Evolutionary conservation across 1,139 yeast genomes (phyloP).

Genomic region (Wickerhamomyces sp.): DNA sequence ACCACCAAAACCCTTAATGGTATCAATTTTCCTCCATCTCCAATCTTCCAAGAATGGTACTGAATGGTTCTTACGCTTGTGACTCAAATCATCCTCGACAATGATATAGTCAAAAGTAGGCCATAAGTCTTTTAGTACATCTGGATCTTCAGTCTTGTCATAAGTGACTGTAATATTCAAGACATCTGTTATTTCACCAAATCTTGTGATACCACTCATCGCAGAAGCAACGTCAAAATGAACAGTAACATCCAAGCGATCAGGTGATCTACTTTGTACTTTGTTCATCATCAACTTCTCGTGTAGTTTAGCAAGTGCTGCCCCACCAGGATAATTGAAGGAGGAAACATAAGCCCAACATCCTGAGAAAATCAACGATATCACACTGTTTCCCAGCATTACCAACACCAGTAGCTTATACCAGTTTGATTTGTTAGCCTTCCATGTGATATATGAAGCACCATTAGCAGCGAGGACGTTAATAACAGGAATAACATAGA

Average conservation of each 20-base stretch:
- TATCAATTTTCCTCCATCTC: constrained; percentile 37
- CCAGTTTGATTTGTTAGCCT: constrained; percentile 28
- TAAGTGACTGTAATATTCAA: constrained; percentile 41
- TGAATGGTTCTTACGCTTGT: constrained; percentile 17
- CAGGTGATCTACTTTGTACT: constrained; percentile 14
- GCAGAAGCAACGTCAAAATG: constrained; percentile 81
- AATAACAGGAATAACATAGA: constrained; percentile 68
- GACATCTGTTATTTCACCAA: constrained; percentile 46
- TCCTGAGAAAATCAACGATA: constrained; percentile 40
- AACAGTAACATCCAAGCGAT: constrained; percentile 30
- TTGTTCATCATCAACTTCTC: constrained; percentile 28
- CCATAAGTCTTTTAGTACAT: constrained; percentile 41
- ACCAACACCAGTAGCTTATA: constrained; percentile 29
- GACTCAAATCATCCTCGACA: constrained; percentile 34
- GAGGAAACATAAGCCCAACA: constrained; percentile 60
- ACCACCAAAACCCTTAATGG: constrained; percentile 33
- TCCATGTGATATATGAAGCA: constrained; percentile 40
- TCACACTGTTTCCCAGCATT: constrained; percentile 28
- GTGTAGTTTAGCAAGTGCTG: constrained; percentile 56
- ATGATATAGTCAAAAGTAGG: constrained; percentile 55
- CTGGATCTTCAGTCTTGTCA: constrained; percentile 65
- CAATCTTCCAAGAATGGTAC: constrained; percentile 20
- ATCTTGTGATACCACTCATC: constrained; percentile 82
- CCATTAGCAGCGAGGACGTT: constrained; percentile 64
- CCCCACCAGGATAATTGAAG: constrained; percentile 87